A percentile compares a stretch with the other conserved stretches of the same genome.
These are phyloP conservation scores for Syncephalis fuscata DNA, from an alignment of 371 early-diverging fungal species.

Conservation along the genomic window DNA sequence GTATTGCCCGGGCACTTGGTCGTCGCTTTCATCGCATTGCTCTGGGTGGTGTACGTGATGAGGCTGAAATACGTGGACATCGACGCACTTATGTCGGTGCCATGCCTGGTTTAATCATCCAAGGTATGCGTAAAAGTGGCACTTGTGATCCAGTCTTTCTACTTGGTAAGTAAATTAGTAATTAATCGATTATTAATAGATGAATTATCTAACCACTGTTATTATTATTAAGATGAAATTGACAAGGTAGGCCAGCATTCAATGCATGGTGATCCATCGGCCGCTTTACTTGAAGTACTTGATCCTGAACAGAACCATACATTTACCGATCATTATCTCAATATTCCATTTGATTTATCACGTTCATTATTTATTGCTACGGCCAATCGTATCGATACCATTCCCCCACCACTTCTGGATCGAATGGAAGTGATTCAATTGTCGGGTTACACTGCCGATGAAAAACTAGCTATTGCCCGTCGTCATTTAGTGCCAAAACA, in stretches of 20 bases:
- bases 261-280: slow-evolving; percentile 60
- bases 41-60: slow-evolving; percentile 77
- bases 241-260: slow-evolving; percentile 57
- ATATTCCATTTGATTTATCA: slow-evolving; percentile 71
- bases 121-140: slow-evolving; percentile 48
- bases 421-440: slow-evolving; percentile 75
- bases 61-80: slow-evolving; percentile 82
- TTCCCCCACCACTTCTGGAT: slow-evolving; percentile 66
- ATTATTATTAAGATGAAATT: slow-evolving; percentile 43
- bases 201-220: background rate
- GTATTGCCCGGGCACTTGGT: slow-evolving; percentile 63
- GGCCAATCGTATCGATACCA: slow-evolving; percentile 61
- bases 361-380: slow-evolving; percentile 76
- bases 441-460: slow-evolving; percentile 71
- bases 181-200: background rate
- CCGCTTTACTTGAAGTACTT: slow-evolving; percentile 73
- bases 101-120: slow-evolving; percentile 73
- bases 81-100: slow-evolving; percentile 82
- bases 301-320: slow-evolving; percentile 79
- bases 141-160: slow-evolving; percentile 70
- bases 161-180: slow-evolving; percentile 17
- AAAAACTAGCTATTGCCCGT: slow-evolving; percentile 42
- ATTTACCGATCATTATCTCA: slow-evolving; percentile 72
- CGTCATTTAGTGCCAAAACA: slow-evolving; percentile 50
- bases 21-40: slow-evolving; percentile 70